Evolutionary conservation across 495 filamentous ascomycete species (phyloP).

Genomic region (Neurospora sp.): DNA sequence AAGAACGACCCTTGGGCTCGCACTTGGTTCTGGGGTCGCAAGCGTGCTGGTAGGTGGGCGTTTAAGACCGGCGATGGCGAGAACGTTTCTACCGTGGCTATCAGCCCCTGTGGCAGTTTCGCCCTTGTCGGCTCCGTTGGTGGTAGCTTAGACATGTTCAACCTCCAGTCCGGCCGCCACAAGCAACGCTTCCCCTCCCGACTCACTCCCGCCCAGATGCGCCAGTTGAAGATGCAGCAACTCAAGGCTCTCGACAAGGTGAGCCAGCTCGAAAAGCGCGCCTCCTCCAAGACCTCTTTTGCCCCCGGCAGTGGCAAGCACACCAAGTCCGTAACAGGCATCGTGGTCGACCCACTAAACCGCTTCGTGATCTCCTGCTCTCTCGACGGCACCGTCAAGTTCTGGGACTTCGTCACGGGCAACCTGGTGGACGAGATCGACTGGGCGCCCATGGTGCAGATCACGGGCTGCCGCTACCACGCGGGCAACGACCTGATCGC

Average conservation of each 20-base stretch:
- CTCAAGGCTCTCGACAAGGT: conserved; percentile 36
- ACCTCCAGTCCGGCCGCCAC: conserved; percentile 84
- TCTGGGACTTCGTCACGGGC: conserved; percentile 87
- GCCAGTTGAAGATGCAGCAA: conserved; percentile 48
- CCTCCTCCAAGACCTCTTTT: conserved; percentile 23
- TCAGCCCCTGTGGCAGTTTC: conserved; percentile 89
- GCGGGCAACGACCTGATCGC: conserved; percentile 77
- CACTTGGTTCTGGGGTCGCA: conserved; percentile 97
- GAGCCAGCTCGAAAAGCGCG: conserved; percentile 32
- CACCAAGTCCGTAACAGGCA: conserved; percentile 69
- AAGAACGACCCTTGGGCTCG: conserved; percentile 71
- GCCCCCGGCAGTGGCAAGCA: conserved; percentile 53
- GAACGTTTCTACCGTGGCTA: conserved; percentile 76
- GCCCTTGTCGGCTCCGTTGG: conserved; percentile 77
- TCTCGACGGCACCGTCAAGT: conserved; percentile 91
- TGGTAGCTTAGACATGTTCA: conserved; percentile 86
- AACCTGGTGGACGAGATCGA: conserved; percentile 69
- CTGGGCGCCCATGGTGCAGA: conserved; percentile 71
- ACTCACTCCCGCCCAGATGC: conserved; percentile 52
- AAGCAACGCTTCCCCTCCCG: conserved; percentile 75
- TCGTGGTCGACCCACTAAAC: conserved; percentile 78
- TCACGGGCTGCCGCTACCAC: conserved; percentile 70
- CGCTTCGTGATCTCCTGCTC: conserved; percentile 72
- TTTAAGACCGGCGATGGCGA: conserved; percentile 78
- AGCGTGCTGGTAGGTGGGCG: conserved; percentile 83